Evolutionary conservation across 2,329 filamentous ascomycete species (phyloP).

Genomic region (Passalora sequoiae): DNA sequence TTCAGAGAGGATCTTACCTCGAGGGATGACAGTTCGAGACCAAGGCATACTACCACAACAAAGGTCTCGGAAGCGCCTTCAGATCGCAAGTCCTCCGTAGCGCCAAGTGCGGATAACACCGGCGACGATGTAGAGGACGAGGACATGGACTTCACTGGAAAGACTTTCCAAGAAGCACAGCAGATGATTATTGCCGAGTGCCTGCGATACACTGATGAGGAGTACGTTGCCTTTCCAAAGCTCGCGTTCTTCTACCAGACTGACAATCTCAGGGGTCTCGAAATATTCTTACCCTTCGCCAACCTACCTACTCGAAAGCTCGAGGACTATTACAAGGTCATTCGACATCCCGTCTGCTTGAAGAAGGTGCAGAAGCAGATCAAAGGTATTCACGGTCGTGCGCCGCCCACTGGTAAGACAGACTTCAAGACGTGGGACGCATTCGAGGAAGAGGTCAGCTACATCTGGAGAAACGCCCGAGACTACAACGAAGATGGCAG

Average conservation of each 20-base stretch:
- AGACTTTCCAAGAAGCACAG: slow-evolving; percentile 78
- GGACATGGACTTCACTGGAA: slow-evolving; percentile 57
- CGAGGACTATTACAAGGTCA: slow-evolving; percentile 81
- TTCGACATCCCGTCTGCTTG: slow-evolving; percentile 74
- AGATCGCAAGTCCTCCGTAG: slow-evolving; percentile 29
- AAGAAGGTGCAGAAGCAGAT: slow-evolving; percentile 72
- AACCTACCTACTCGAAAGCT: slow-evolving; percentile 69
- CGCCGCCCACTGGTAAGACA: slow-evolving; percentile 54
- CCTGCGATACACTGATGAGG: slow-evolving; percentile 60
- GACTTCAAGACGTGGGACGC: slow-evolving; percentile 78
- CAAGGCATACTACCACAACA: slow-evolving; percentile 16
- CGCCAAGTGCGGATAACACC: slow-evolving; percentile 25
- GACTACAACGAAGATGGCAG: slow-evolving; percentile 91
- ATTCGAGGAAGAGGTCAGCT: slow-evolving; percentile 72
- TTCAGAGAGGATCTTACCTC: slow-evolving; percentile 24
- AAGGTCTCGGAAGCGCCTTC: slow-evolving; percentile 27
- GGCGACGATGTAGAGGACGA: slow-evolving; percentile 16
- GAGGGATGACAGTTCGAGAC: slow-evolving; percentile 17
- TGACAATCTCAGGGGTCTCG: slow-evolving; percentile 50
- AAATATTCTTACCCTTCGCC: slow-evolving; percentile 69
- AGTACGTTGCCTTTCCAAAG: slow-evolving; percentile 43
- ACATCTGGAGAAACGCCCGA: slow-evolving; percentile 82
- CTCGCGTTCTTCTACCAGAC: background rate
- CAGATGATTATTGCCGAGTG: slow-evolving; percentile 77
- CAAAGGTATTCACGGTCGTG: slow-evolving; percentile 65